Conservation (phyloP, 2,329 filamentous ascomycete species). For the Calonectria pseudoturangicola region DNA sequence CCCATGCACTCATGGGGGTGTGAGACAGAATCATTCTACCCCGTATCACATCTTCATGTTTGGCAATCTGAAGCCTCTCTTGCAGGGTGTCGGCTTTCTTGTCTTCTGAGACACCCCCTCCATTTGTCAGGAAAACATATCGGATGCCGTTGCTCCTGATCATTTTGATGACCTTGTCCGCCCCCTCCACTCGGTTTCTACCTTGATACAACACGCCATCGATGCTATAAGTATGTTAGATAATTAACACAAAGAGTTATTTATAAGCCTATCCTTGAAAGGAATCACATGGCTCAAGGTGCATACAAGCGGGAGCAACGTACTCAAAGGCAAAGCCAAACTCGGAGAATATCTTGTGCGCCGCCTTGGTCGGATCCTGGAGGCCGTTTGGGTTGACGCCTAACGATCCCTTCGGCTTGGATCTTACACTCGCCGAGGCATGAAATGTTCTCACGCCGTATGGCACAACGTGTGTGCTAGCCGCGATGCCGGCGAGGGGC, state of each 20-base stretch:
- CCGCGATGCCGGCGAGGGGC: slow-evolving; percentile 38
- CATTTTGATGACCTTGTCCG: slow-evolving; percentile 81
- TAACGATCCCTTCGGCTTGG: slow-evolving; percentile 50
- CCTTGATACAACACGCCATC: slow-evolving; percentile 96
- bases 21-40: slow-evolving; percentile 83
- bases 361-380: slow-evolving; percentile 48
- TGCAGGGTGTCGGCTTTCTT: slow-evolving; percentile 60
- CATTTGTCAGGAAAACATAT: slow-evolving; percentile 97
- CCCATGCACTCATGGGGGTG: slow-evolving; percentile 85
- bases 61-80: slow-evolving; percentile 56
- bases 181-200: slow-evolving; percentile 85
- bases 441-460: slow-evolving; percentile 41
- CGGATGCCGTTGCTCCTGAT: slow-evolving; percentile 86
- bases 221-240: slow-evolving; percentile 70
- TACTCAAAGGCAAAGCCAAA: slow-evolving; percentile 64
- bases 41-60: slow-evolving; percentile 59
- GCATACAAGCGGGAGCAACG: slow-evolving; percentile 30
- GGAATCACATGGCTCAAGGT: not conserved
- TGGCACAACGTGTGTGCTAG: slow-evolving; percentile 31
- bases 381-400: slow-evolving; percentile 46
- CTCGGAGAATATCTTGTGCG: slow-evolving; percentile 56
- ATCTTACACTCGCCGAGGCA: slow-evolving; percentile 39
- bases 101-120: slow-evolving; percentile 87
- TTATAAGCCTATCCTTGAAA: not conserved
- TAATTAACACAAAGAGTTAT: not conserved